Evolutionary conservation across 306 rosid genomes (phyloP).

Genomic region (Rosa rugosa): DNA sequence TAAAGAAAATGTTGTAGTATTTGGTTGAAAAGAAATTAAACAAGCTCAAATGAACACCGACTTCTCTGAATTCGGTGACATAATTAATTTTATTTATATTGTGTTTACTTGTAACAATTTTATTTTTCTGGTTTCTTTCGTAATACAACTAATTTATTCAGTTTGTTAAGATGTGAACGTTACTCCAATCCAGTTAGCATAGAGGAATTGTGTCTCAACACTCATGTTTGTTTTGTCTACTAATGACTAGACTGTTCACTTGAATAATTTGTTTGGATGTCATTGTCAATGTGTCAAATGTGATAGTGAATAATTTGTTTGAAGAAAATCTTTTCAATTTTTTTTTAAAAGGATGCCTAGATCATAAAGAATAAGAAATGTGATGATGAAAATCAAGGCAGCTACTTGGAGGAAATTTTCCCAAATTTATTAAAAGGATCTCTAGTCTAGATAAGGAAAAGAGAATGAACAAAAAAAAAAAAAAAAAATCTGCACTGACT

Average conservation of each 20-base stretch:
- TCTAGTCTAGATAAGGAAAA: too few relatives aligned
- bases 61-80: too few relatives aligned
- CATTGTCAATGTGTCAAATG: conserved; percentile 38
- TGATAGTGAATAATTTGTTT: conserved; percentile 16
- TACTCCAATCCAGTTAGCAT: neutral
- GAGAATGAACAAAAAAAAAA: neutral
- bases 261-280: conserved; percentile 31
- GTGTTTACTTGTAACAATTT: too few relatives aligned
- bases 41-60: too few relatives aligned
- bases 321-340: conserved; percentile 21
- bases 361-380: neutral
- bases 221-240: conserved; percentile 31
- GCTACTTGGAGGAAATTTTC: neutral
- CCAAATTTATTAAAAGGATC: neutral
- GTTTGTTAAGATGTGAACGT: conserved; percentile 13
- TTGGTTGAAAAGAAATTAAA: too few relatives aligned
- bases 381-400: neutral
- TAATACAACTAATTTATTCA: too few relatives aligned
- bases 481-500: too few relatives aligned
- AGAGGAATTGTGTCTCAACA: conserved; percentile 25
- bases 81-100: too few relatives aligned
- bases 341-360: neutral
- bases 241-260: conserved; percentile 30
- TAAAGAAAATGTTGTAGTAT: too few relatives aligned
- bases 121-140: too few relatives aligned